Base-by-base conservation (phyloP, 2,329 filamentous ascomycete genomes). In the Ophiostoma sp. region DNA sequence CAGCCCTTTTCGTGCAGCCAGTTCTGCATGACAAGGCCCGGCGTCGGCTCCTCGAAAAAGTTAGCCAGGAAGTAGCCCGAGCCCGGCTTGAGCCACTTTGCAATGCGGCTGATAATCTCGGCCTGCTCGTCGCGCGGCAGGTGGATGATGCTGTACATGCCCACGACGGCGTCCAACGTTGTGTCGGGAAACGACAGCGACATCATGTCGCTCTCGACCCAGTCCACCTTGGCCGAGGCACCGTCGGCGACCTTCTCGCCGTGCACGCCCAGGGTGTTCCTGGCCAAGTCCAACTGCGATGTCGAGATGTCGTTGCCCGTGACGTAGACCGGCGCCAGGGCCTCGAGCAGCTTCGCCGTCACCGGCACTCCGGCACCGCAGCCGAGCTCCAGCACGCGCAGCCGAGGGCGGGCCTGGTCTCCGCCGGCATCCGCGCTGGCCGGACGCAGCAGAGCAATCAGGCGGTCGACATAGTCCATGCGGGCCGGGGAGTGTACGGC, bases 1-100 rank as follows among this genome's bases (percentile, higher is more conserved):
- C 81, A 83, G 1, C 78, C 80, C 54, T 79, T 74, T 15, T 80
- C 76, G 13, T 79, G 74, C 15, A 82, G 73, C 81, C 81, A 82
- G 48, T 76, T 72, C 27, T 80, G 77, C 68, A 75, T 73, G 17
- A 79, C 77, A 1, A 73, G 62, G 1, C 75, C 76, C 48, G 77
- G 75, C 23, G 67, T 71, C 33, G 76, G 76, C 54, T 76, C 35
- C 33, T 72, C 78, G 2, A 77, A 23, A 15, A 57, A 57, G 23
- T 57, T 57, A n/a, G 52, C 52, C 10, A 57, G 23, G 15, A 57
- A 57, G 52, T 57, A 57, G 52, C 52, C 52, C 17, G 52, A 27
- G 52, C 52, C 52, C n/a, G 52, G 52, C 52, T 57, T 57, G 6
- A 57, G 23, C 52, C 52, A 57, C 23, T 57, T 23, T 10, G 52